phyloP scores from a whole-genome alignment of 148 eudicot genomes.

The Rhododendron henanense region DNA sequence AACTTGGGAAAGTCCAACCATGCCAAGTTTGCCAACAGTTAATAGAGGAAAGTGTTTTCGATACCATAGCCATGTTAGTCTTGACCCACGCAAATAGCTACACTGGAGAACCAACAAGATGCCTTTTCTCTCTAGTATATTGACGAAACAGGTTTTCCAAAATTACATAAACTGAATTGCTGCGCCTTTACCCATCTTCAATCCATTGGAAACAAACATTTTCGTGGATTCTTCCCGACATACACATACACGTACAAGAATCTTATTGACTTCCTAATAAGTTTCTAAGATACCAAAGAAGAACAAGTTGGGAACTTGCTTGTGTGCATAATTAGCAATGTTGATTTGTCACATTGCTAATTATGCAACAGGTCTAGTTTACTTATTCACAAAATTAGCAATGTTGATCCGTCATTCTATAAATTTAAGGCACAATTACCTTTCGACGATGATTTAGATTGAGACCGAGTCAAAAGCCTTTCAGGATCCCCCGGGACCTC shows the following conservation, averaged over 20 bases:
- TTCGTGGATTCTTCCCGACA: not conserved
- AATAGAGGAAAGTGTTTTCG: not conserved
- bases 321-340: not conserved
- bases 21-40: no score
- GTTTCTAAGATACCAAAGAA: not conserved
- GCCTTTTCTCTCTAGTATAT: not conserved
- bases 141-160: not conserved
- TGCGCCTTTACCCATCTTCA: not conserved
- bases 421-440: constrained; percentile 29
- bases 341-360: no score
- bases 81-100: not conserved
- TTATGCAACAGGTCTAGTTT: not conserved
- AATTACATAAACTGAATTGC: not conserved
- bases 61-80: not conserved
- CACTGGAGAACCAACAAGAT: not conserved
- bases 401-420: not conserved
- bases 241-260: not conserved
- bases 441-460: constrained; percentile 40
- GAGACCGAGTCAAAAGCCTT: constrained; percentile 23
- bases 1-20: not conserved
- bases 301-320: not conserved
- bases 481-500: constrained; percentile 42
- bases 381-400: not conserved
- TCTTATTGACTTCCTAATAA: not conserved
- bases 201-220: not conserved